Evolutionary conservation across 768 basidiomycete species (phyloP).

Genomic region (Hemileccinum impolitum): DNA sequence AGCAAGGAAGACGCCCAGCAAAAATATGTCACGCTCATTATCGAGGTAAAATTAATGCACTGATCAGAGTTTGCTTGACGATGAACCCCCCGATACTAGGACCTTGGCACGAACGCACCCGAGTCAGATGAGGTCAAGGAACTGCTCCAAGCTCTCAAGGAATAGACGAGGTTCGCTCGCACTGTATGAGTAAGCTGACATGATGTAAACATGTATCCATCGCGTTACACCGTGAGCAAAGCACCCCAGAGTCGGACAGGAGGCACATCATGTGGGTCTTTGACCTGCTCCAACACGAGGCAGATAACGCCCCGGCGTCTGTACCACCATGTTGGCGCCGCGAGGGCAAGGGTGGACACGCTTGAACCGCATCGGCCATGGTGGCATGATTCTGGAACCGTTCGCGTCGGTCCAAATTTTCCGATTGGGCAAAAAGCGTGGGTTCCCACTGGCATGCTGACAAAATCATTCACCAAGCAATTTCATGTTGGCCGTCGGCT

Average conservation of each 20-base stretch:
- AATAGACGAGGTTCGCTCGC: constrained; percentile 21
- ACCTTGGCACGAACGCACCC: constrained; percentile 46
- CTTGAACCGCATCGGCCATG: too few species aligned
- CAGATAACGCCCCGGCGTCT: constrained; percentile 30
- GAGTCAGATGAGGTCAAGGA: constrained; percentile 51
- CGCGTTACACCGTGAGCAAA: too few species aligned
- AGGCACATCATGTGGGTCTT: neutral
- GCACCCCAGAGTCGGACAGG: neutral
- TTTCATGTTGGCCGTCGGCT: too few species aligned
- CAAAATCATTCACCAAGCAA: neutral
- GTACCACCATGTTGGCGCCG: constrained; percentile 17
- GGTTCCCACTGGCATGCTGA: constrained; percentile 2
- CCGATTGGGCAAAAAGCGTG: constrained; percentile 5
- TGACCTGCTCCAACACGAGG: constrained; percentile 18
- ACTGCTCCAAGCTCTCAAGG: constrained; percentile 58
- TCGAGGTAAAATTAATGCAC: constrained; percentile 61
- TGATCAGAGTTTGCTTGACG: neutral
- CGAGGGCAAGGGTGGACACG: constrained; percentile 1
- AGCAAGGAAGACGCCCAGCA: constrained; percentile 67
- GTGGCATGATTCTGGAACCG: constrained; percentile 14
- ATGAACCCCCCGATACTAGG: constrained; percentile 34
- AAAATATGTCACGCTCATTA: constrained; percentile 74
- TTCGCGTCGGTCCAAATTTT: constrained; percentile 4
- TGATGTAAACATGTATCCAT: constrained; percentile 2
- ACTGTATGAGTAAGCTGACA: constrained; percentile 1